These are phyloP conservation scores for Friedmanniomyces endolithicus DNA, from an alignment of 495 filamentous ascomycete genomes.

Conservation along the genomic window DNA sequence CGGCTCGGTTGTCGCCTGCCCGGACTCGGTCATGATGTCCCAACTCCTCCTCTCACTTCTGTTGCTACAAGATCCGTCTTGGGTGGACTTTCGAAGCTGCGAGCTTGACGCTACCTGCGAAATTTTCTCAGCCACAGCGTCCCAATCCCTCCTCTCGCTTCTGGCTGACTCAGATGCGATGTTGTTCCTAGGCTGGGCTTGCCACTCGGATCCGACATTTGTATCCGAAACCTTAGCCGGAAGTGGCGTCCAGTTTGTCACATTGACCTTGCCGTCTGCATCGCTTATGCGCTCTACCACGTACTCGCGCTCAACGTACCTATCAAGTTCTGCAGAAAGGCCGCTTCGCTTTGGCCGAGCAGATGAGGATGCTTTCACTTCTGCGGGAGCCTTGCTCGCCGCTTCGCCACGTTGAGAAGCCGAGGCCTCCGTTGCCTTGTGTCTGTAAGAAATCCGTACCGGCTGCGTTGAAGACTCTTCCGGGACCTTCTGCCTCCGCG, in stretches of 20 bases:
- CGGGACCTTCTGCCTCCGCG: not conserved
- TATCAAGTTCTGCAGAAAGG: not conserved
- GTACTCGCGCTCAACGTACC: not conserved
- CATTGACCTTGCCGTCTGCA: not conserved
- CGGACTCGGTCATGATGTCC: not conserved
- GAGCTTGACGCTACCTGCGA: not conserved
- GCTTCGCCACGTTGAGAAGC: not conserved
- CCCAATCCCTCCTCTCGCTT: constrained; percentile 2
- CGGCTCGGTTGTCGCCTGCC: not conserved
- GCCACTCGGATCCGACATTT: not conserved
- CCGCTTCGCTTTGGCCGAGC: not conserved
- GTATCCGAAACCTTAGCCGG: not conserved
- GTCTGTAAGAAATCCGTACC: not conserved
- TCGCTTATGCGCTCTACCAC: not conserved
- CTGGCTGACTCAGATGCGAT: not conserved
- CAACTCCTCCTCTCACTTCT: not conserved
- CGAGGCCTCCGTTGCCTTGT: not conserved
- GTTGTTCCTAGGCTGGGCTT: not conserved
- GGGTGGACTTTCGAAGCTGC: not conserved
- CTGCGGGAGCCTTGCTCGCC: too few relatives aligned
- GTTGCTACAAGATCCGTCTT: not conserved
- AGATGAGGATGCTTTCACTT: too few relatives aligned
- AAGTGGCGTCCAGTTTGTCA: not conserved
- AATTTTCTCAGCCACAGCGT: not conserved
- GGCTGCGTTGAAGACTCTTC: not conserved